Evolutionary conservation across 257 asterid genomes (phyloP), one percentile per base, ranked within the genome.

Genomic region (Paulownia fortunei): DNA sequence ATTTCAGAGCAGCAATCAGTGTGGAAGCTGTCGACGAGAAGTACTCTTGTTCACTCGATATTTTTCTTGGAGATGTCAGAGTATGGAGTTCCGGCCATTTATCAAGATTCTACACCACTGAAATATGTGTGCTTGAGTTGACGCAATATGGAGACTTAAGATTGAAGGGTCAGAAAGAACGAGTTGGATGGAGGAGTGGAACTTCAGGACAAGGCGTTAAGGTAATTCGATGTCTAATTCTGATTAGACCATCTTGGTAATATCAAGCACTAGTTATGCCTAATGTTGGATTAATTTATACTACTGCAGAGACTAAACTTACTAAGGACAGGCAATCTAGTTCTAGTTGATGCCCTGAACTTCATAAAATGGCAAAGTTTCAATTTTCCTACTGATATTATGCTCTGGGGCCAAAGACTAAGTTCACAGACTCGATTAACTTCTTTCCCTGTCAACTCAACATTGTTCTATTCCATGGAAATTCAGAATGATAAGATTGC

Each of bases 341-440:
- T 91, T 15, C 86, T 94, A 54, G 92, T 87, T 19, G 98, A 94
- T 86, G 87, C 86, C 26, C 51, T 66, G 70, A 81, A 86, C 84
- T 72, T 74, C 55, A 92, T 92, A 52, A 92, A 91, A 83, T 94
- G 97, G 98, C 97, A 94, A 71, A 94, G 88, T 70, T 94, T 94
- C 94, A 94, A 94, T 88, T 92, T 90, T 46, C 98, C 98, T 2
- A 91, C 98, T 13, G 90, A 94, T 54, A 42, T 81, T 18, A 94
- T 94, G 96, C 88, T 94, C 0, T 92, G 96, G 97, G 97, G 97
- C 6, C 98, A 94, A 70, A 86, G 96, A 66, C 82, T 94, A 49
- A 94, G 98, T 78, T 88, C 97, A 8, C 86, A 77, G 79, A 94
- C 98, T 59, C 84, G 94, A 75, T 69, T 92, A 74, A 92, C 97